Conservation (phyloP, 345 rosid genomes). For the Aurinia saxatilis region DNA sequence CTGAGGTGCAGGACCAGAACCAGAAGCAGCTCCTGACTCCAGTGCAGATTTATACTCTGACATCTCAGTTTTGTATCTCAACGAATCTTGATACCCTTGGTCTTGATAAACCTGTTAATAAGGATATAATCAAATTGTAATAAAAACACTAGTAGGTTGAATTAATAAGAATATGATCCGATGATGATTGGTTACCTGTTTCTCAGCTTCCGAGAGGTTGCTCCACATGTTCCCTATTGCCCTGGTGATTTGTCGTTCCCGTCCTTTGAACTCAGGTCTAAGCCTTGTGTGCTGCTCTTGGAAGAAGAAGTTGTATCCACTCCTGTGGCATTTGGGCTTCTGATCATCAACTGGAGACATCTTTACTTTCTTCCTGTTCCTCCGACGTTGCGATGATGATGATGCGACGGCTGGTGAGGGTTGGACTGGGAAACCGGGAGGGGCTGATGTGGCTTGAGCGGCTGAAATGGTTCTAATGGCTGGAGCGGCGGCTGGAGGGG, state of each 20-base stretch:
- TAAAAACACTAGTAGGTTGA: not conserved
- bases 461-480: no score
- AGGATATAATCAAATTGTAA: not conserved
- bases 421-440: no score
- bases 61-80: slow-evolving; percentile 70
- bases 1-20: slow-evolving; percentile 46
- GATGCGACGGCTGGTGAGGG: not conserved
- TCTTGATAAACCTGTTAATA: slow-evolving; percentile 59
- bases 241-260: slow-evolving; percentile 55
- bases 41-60: slow-evolving; percentile 43
- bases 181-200: slow-evolving; percentile 37
- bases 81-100: slow-evolving; percentile 62
- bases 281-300: slow-evolving; percentile 53
- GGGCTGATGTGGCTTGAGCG: no score
- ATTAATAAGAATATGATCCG: not conserved
- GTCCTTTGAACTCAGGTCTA: slow-evolving; percentile 50
- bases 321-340: slow-evolving; percentile 64
- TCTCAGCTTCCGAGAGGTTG: slow-evolving; percentile 65
- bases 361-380: slow-evolving; percentile 46
- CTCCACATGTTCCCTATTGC: slow-evolving; percentile 64
- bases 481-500: no score
- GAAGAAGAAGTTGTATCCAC: slow-evolving; percentile 77
- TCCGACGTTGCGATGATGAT: slow-evolving; percentile 35
- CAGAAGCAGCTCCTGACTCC: slow-evolving; percentile 44
- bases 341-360: slow-evolving; percentile 43